Base-by-base conservation (phyloP, 192 early-diverging fungal genomes). In the Obelidium mucronatum region DNA sequence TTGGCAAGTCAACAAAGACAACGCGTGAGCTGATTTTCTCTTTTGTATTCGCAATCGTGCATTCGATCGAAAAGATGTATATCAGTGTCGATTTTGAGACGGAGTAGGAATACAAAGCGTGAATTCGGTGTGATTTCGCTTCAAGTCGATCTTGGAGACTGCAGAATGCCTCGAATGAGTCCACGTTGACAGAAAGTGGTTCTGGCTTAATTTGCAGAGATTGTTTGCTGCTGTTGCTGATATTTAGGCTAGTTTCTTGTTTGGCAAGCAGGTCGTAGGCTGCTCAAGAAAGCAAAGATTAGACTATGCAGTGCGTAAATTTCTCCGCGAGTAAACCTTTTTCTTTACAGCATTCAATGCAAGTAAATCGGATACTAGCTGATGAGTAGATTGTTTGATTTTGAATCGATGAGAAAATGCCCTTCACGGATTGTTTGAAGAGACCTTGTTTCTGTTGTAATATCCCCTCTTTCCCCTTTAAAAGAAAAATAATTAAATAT, bases 301-400 rank as follows among this genome's bases (percentile, higher is more conserved):
- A 28, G 26, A 58, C 24, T 28, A 26, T 22, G 55, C n/a, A n/a
- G n/a, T n/a, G n/a, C n/a, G n/a, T n/a, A n/a, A n/a, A n/a, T n/a
- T n/a, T n/a, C n/a, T n/a, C n/a, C n/a, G n/a, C n/a, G n/a, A 51
- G 22, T 11, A 58, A 24, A 58, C 55, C 55, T 58, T 58, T 58
- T 31, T 58, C 55, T 22, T 24, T 8, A 31, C 26, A 26, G 26
- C 11, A 22, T 28, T 58, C 55, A 8, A 58, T 22, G 24, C 55
- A 58, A 24, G 55, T 22, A 0, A 58, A 24, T 22, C 0, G n/a
- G n/a, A n/a, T n/a, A n/a, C n/a, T n/a, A n/a, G n/a, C n/a, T n/a
- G n/a, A n/a, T n/a, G n/a, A n/a, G n/a, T n/a, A n/a, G n/a, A n/a
- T n/a, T n/a, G n/a, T n/a, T n/a, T n/a, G n/a, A n/a, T n/a, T n/a